These are phyloP conservation scores for Hansfordia pulvinata DNA, from an alignment of 2,329 filamentous ascomycete species.

Conservation along the genomic window DNA sequence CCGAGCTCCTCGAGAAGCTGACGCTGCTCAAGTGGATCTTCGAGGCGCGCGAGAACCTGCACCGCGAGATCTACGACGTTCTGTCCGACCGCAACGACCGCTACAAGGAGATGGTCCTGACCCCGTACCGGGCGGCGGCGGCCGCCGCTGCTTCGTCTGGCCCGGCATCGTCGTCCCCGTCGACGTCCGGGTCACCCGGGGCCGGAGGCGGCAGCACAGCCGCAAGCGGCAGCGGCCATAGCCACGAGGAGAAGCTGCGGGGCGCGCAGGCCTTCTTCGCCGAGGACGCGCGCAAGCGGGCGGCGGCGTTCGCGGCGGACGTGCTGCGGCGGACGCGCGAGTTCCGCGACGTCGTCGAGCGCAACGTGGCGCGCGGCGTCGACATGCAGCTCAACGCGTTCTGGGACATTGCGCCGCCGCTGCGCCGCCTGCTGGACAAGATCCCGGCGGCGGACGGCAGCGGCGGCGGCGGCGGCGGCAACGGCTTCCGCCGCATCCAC, in stretches of 20 bases:
- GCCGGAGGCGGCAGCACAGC: too few relatives aligned
- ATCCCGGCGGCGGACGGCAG: conserved; percentile 45
- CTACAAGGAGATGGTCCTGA: conserved; percentile 72
- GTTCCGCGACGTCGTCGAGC: conserved; percentile 67
- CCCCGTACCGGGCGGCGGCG: conserved; percentile 64
- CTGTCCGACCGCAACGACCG: conserved; percentile 75
- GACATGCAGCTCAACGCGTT: conserved; percentile 88
- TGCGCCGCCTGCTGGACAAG: conserved; percentile 66
- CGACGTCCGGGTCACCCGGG: too few relatives aligned
- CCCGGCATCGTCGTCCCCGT: too few relatives aligned
- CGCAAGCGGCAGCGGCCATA: too few relatives aligned
- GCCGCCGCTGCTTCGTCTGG: too few relatives aligned
- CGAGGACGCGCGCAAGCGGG: conserved; percentile 61
- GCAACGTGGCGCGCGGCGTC: conserved; percentile 75
- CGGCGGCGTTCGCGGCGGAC: conserved; percentile 56
- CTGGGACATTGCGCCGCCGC: conserved; percentile 88
- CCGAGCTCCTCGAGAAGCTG: conserved; percentile 85
- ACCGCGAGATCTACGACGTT: conserved; percentile 75
- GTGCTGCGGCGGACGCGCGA: conserved; percentile 60
- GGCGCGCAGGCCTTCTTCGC: conserved; percentile 74
- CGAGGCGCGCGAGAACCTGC: conserved; percentile 77
- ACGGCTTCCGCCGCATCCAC: conserved; percentile 65
- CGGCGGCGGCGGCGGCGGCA: too few relatives aligned
- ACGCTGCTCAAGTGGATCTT: conserved; percentile 96
- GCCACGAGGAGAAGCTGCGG: conserved; percentile 65